A percentile compares a stretch with the other conserved stretches of the same genome.
Conservation (phyloP, 805 yeast genomes). For the Ogataea pini region DNA sequence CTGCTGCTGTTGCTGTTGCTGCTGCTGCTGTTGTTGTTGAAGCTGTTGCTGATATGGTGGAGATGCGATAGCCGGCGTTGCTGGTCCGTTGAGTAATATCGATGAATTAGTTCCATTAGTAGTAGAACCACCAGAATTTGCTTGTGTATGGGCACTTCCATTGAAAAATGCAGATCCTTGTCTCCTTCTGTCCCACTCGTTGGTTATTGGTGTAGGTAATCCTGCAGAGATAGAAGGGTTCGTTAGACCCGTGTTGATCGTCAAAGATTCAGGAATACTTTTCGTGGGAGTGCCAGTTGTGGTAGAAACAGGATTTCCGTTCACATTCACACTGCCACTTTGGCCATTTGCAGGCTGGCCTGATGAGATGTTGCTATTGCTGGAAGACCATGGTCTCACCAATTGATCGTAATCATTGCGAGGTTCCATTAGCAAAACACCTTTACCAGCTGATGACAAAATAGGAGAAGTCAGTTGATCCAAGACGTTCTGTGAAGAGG, state of each 20-base stretch:
- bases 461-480: conserved; percentile 29
- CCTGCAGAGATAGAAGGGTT: conserved; percentile 26
- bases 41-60: conserved; percentile 28
- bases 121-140: conserved; percentile 10
- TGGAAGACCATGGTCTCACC: conserved; percentile 39
- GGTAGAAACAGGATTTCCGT: conserved; percentile 5
- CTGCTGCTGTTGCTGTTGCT: too few species aligned
- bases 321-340: conserved; percentile 1
- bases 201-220: conserved; percentile 33
- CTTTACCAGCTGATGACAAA: conserved; percentile 39
- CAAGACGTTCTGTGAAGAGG: conserved; percentile 25
- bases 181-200: conserved; percentile 52
- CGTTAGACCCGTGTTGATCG: conserved; percentile 21
- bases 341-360: conserved; percentile 8
- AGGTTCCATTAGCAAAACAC: conserved; percentile 45
- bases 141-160: conserved; percentile 14
- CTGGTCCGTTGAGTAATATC: conserved; percentile 19
- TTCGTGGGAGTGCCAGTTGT: conserved; percentile 21
- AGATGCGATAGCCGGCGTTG: conserved; percentile 24
- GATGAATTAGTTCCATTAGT: conserved; percentile 19
- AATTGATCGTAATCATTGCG: conserved; percentile 49
- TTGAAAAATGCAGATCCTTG: conserved; percentile 55
- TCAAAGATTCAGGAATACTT: conserved; percentile 25
- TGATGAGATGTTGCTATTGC: conserved; percentile 12
- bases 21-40: conserved; percentile 24